phyloP scores from a whole-genome alignment of 2,329 filamentous ascomycete genomes.

The Penicillium capsulatum region DNA sequence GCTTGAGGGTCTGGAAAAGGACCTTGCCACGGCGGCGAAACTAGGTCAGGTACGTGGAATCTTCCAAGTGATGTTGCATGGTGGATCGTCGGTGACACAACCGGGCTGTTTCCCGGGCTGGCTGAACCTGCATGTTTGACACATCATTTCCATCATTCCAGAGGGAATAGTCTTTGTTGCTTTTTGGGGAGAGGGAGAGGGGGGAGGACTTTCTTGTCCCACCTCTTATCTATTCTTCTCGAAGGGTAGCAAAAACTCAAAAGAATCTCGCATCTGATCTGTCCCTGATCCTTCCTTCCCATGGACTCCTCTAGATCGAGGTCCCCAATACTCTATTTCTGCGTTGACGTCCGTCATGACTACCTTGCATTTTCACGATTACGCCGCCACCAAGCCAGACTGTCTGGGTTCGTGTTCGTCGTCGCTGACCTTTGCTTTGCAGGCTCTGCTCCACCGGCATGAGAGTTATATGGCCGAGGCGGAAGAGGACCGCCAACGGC shows the following conservation, averaged over 20 bases:
- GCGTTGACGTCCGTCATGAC: conserved; percentile 31
- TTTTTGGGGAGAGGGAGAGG: conserved; percentile 7
- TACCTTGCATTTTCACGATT: conserved; percentile 19
- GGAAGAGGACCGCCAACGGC: conserved; percentile 72
- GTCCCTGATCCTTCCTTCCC: too few species aligned
- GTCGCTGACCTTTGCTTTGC: conserved; percentile 67
- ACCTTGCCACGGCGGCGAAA: conserved; percentile 79
- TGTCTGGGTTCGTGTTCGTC: conserved; percentile 32
- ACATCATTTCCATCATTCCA: conserved; percentile 20
- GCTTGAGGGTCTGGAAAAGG: conserved; percentile 76
- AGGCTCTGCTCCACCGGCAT: conserved; percentile 89
- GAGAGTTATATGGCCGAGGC: conserved; percentile 92
- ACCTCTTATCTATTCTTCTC: background rate
- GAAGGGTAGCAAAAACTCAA: background rate
- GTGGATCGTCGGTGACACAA: conserved; percentile 3
- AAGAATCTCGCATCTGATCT: background rate
- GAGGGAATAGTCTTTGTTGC: conserved; percentile 2
- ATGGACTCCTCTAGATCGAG: conserved; percentile 23
- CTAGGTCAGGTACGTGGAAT: conserved; percentile 85
- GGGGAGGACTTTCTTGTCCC: too few species aligned
- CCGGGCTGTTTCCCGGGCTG: conserved; percentile 5
- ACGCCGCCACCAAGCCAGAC: conserved; percentile 17
- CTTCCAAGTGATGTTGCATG: conserved; percentile 7
- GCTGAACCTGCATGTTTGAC: conserved; percentile 22
- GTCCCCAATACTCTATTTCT: conserved; percentile 29